A percentile compares a stretch with the other conserved stretches of the same genome.
These are phyloP conservation scores for Pochonia chlamydosporia DNA, from an alignment of 2,329 filamentous ascomycete genomes.

Conservation along the genomic window DNA sequence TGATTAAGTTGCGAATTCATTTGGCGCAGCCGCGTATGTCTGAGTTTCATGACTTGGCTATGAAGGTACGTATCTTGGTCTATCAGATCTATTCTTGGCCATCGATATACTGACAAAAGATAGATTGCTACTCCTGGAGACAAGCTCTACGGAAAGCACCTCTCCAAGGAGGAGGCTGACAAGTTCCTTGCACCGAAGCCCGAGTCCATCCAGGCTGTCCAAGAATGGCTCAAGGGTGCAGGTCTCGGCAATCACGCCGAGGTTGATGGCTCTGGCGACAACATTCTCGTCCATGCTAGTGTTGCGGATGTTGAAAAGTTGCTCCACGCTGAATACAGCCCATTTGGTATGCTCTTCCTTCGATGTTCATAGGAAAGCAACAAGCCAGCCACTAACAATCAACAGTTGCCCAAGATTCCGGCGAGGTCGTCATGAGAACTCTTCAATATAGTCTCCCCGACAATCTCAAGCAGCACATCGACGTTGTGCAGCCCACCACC, in stretches of 20 bases:
- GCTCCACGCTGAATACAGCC: conserved; percentile 1
- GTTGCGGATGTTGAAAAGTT: conserved; percentile 6
- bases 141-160: conserved; percentile 6
- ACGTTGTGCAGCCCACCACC: conserved; percentile 9
- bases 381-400: not conserved
- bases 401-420: conserved; percentile 1
- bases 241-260: not conserved
- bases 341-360: not conserved
- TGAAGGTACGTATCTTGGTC: conserved; percentile 1
- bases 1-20: conserved; percentile 5
- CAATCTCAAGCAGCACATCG: conserved; percentile 7
- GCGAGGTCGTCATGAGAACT: conserved; percentile 4
- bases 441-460: conserved; percentile 7
- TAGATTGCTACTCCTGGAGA: conserved; percentile 9
- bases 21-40: conserved; percentile 6
- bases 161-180: conserved; percentile 6
- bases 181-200: conserved; percentile 3
- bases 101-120: not conserved
- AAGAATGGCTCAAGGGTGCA: conserved; percentile 4
- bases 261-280: not conserved
- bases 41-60: conserved; percentile 5
- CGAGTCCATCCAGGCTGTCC: conserved; percentile 3
- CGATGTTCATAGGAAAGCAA: not conserved
- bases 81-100: not conserved
- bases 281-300: conserved; percentile 1